Evolutionary conservation across 305 asterid genomes (phyloP).

Genomic region (Nicotiana rustica): DNA sequence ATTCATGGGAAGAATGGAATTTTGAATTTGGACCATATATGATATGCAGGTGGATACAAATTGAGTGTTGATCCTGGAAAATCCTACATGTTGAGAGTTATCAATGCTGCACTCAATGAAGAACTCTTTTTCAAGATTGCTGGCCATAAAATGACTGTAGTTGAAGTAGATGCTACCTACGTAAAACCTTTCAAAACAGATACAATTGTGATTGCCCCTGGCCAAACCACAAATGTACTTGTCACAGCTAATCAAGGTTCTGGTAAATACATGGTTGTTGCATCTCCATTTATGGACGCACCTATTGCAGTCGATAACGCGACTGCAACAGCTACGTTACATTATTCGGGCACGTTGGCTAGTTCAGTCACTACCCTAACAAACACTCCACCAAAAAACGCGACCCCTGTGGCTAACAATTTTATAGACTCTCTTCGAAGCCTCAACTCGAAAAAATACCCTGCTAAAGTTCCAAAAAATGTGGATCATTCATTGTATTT

Average conservation of each 20-base stretch:
- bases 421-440: slow-evolving; percentile 62
- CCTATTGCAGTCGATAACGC: slow-evolving; percentile 68
- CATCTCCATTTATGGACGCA: slow-evolving; percentile 82
- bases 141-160: slow-evolving; percentile 71
- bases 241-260: slow-evolving; percentile 51
- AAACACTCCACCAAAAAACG: slow-evolving; percentile 62
- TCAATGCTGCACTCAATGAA: slow-evolving; percentile 95
- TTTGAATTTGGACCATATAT: neutral
- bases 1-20: neutral
- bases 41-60: slow-evolving; percentile 56
- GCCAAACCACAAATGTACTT: slow-evolving; percentile 83
- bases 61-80: slow-evolving; percentile 68
- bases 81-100: slow-evolving; percentile 68
- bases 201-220: slow-evolving; percentile 72
- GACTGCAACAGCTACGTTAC: slow-evolving; percentile 76
- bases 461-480: slow-evolving; percentile 66
- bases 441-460: slow-evolving; percentile 59
- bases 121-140: slow-evolving; percentile 87
- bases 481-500: slow-evolving; percentile 69
- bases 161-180: slow-evolving; percentile 81
- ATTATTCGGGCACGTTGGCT: slow-evolving; percentile 64
- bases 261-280: slow-evolving; percentile 71
- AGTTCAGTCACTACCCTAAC: slow-evolving; percentile 51
- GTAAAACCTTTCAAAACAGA: slow-evolving; percentile 75
- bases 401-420: slow-evolving; percentile 70